phyloP scores from a whole-genome alignment of 164 flowering plant genomes.

The Akebia trifoliata region DNA sequence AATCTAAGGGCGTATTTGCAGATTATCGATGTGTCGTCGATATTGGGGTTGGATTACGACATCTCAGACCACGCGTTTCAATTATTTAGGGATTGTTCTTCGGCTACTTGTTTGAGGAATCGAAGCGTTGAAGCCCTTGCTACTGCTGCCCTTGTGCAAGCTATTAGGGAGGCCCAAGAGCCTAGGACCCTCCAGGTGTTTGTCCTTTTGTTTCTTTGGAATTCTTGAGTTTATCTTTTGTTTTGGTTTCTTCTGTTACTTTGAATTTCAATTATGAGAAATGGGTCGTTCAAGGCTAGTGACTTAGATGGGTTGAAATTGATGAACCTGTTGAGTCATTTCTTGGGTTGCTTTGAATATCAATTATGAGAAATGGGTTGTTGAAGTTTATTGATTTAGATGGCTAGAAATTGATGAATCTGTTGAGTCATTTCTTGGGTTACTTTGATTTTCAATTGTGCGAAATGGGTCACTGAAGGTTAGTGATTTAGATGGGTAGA shows the following conservation, averaged over 20 bases:
- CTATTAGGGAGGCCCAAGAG: slow-evolving; percentile 93
- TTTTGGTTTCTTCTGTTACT: background rate
- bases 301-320: too few relatives aligned
- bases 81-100: slow-evolving; percentile 86
- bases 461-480: slow-evolving; percentile 4
- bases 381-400: too few relatives aligned
- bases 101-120: slow-evolving; percentile 93
- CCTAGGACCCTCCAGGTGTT: slow-evolving; percentile 95
- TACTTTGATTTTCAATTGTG: background rate
- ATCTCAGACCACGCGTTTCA: slow-evolving; percentile 91
- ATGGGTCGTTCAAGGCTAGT: slow-evolving; percentile 7
- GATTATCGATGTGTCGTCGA: slow-evolving; percentile 85
- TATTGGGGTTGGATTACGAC: slow-evolving; percentile 68
- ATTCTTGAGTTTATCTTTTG: background rate
- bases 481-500: background rate
- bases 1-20: slow-evolving; percentile 89
- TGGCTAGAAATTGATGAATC: too few relatives aligned
- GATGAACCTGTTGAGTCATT: too few relatives aligned
- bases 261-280: background rate
- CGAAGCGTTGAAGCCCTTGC: slow-evolving; percentile 96
- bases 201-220: background rate
- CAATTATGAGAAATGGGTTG: slow-evolving; percentile 1
- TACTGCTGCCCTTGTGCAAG: slow-evolving; percentile 94
- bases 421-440: background rate
- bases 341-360: background rate